Conservation (phyloP, 345 rosid species). For the Linum lewisii region DNA sequence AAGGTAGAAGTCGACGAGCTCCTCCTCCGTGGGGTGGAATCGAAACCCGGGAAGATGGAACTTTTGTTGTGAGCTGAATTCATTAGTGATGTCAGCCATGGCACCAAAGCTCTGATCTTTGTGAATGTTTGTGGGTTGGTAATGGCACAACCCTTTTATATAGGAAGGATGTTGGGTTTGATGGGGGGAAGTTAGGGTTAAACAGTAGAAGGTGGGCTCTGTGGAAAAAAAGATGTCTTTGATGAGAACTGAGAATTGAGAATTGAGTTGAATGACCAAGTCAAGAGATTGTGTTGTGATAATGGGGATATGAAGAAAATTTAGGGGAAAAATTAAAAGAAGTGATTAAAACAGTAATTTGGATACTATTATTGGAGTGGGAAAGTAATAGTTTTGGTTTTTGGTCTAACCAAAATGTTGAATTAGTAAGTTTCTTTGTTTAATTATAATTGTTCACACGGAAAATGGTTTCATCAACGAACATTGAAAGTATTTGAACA, state of each 20-base stretch:
- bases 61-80: not conserved
- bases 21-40: conserved; percentile 30
- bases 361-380: no score
- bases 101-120: no score
- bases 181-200: no score
- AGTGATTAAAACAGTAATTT: no score
- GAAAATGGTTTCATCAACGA: no score
- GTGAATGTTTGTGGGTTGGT: not conserved
- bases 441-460: no score
- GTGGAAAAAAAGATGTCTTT: not conserved
- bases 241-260: not conserved
- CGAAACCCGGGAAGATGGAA: conserved; percentile 22
- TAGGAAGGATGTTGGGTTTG: not conserved
- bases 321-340: no score
- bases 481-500: no score
- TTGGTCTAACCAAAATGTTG: no score
- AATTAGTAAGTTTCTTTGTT: no score
- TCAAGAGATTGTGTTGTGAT: not conserved
- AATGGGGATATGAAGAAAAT: not conserved
- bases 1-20: conserved; percentile 27
- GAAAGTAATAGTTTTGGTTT: no score
- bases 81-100: not conserved
- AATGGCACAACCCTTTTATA: not conserved
- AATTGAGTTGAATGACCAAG: not conserved
- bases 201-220: not conserved